Evolutionary conservation across 2,329 filamentous ascomycete species (phyloP), one percentile per base, ranked within the genome.

Genomic region (Phoma herbarum): DNA sequence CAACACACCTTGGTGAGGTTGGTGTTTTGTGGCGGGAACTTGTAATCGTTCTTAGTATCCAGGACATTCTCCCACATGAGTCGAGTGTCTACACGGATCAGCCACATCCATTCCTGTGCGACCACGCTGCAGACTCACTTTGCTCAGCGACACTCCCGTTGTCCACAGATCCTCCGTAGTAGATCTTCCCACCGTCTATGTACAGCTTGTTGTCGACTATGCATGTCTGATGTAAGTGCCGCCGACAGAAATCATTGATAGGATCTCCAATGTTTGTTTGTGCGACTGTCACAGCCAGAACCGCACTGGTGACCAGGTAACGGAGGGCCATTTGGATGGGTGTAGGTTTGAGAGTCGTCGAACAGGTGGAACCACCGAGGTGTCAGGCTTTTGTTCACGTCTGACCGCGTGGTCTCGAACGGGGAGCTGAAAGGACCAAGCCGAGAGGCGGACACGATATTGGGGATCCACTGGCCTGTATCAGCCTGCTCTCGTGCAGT

Each of bases 121-220:
- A 18, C 31, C 10, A 23, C 4, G 23, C 20, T 10, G 26, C 74
- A 81, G 54, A 43, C 55, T 50, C 73, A 86, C 85, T 87, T 31
- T 83, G 81, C 65, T 83, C 81, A 59, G 87, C 79, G 37, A 78
- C 74, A 5, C 78, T 70, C n/a, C 83, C 72, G 2, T 82, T 79
- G 61, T 80, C 82, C 70, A 63, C 57, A 10, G 39, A 39, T 22
- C 52, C 48, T 28, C 62, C 64, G 35, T 82, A 87, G 64, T 85
- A 83, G 23, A 87, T 68, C 47, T 83, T 75, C 3, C 86, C 86
- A 26, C 86, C 66, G 62, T 88, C 85, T 44, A 88, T 84, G 67
- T 85, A 88, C 22, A 88, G 72, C 56, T 79, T 82, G 31, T 80
- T 72, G 67, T 87, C 85, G 44, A 89, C 79, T 2, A 87, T 77